Conservation (phyloP, 2,329 filamentous ascomycete species). For the Pseudocercospora eumusae region DNA sequence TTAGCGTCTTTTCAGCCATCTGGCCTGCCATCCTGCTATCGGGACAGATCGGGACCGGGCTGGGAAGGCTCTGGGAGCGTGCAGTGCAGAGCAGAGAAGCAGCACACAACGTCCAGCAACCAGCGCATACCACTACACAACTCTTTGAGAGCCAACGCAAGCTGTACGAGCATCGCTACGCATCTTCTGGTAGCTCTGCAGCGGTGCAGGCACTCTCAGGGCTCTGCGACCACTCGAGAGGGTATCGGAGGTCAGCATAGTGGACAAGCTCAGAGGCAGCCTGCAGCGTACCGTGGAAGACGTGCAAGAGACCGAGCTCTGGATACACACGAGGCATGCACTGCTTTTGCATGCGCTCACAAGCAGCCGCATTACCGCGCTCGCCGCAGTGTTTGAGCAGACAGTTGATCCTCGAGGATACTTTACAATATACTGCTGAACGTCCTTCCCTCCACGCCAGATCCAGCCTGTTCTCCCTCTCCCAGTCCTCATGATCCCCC, state of each 20-base stretch:
- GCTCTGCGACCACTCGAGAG: not conserved
- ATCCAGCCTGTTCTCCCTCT: not conserved
- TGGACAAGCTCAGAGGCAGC: not conserved
- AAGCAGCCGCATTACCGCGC: too few species aligned
- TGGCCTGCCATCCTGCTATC: not conserved
- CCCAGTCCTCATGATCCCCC: not conserved
- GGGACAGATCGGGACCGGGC: not conserved
- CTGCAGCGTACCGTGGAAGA: not conserved
- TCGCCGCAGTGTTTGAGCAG: too few species aligned
- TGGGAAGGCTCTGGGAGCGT: not conserved
- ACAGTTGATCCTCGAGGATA: not conserved
- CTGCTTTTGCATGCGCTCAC: too few species aligned
- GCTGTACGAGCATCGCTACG: not conserved
- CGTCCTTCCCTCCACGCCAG: not conserved
- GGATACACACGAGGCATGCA: not conserved
- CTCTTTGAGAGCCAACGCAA: not conserved
- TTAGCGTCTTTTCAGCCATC: not conserved
- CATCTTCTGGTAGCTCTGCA: not conserved
- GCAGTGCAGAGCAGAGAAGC: not conserved
- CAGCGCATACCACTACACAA: not conserved
- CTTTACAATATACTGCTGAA: not conserved
- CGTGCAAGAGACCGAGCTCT: not conserved
- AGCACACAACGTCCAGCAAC: not conserved
- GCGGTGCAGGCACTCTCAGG: not conserved
- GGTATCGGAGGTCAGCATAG: not conserved